phyloP scores from a whole-genome alignment of 768 basidiomycete species.

The Cystofilobasidium capitatum region DNA sequence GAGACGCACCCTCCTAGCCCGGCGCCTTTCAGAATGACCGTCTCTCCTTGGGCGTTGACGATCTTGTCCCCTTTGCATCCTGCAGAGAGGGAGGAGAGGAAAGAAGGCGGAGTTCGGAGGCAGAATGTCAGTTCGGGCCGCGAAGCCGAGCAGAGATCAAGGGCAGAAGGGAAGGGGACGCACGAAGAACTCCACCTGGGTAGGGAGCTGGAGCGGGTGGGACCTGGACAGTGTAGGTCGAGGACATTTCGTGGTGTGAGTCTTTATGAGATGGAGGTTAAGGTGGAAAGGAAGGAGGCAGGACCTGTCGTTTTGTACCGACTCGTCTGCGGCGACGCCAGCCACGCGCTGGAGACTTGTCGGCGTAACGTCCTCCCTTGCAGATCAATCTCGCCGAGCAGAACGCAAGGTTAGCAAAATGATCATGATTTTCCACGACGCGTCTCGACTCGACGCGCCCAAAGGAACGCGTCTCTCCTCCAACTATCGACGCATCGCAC shows the following conservation, averaged over 20 bases:
- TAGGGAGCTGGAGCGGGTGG: constrained; percentile 14
- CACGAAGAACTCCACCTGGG: constrained; percentile 14
- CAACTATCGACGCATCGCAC: not conserved
- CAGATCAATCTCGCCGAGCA: too few relatives aligned
- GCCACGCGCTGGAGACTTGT: too few relatives aligned
- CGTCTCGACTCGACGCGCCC: too few relatives aligned
- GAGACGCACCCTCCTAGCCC: constrained; percentile 42
- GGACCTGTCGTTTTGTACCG: too few relatives aligned
- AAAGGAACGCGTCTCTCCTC: not conserved
- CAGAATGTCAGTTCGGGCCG: not conserved
- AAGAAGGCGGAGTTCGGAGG: not conserved
- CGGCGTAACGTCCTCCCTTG: too few relatives aligned
- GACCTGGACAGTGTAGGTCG: constrained; percentile 8
- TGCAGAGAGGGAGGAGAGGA: not conserved
- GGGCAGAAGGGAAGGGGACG: not conserved
- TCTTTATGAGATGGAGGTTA: not conserved
- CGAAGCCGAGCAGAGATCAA: not conserved
- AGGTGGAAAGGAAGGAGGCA: not conserved
- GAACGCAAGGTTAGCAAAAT: too few relatives aligned
- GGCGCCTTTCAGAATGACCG: constrained; percentile 58
- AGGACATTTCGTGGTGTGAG: not conserved
- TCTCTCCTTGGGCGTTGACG: constrained; percentile 50
- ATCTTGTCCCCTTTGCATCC: constrained; percentile 50
- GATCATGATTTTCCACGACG: too few relatives aligned
- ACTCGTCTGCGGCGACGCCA: too few relatives aligned